Conservation (phyloP, 441 rosid species). For the Mallotus japonicus region DNA sequence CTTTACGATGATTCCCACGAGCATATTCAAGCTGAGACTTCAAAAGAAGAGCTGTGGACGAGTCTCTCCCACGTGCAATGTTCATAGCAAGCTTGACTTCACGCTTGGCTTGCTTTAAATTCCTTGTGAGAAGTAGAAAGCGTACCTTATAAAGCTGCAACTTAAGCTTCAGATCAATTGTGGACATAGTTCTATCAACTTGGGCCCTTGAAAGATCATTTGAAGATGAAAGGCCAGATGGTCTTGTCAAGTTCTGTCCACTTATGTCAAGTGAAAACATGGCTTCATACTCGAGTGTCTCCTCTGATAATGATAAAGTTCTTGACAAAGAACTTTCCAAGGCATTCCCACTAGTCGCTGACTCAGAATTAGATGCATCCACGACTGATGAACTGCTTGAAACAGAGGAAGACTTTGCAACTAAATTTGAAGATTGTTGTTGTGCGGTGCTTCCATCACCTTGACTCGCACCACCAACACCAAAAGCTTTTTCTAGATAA, state of each 20-base stretch:
- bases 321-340: conserved; percentile 64
- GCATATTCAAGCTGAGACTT: conserved; percentile 97
- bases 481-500: conserved; percentile 72
- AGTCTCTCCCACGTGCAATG: conserved; percentile 83
- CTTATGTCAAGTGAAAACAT: conserved; percentile 68
- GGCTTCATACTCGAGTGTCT: conserved; percentile 71
- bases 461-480: conserved; percentile 59
- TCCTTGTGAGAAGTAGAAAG: conserved; percentile 81
- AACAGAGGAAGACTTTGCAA: conserved; percentile 57
- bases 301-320: conserved; percentile 77
- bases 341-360: conserved; percentile 44
- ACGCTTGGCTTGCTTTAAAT: conserved; percentile 91
- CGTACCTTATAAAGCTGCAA: conserved; percentile 91
- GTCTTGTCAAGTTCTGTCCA: conserved; percentile 60
- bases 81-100: conserved; percentile 96
- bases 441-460: conserved; percentile 57
- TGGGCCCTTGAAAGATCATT: conserved; percentile 56
- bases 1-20: conserved; percentile 86
- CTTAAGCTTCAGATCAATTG: conserved; percentile 80
- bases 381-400: conserved; percentile 49
- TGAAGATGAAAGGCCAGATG: conserved; percentile 49
- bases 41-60: conserved; percentile 80
- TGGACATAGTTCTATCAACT: conserved; percentile 52
- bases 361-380: conserved; percentile 64
- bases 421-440: conserved; percentile 60